phyloP scores from a whole-genome alignment of 139 green algal species.

The Edaphochlamys debaryana region DNA sequence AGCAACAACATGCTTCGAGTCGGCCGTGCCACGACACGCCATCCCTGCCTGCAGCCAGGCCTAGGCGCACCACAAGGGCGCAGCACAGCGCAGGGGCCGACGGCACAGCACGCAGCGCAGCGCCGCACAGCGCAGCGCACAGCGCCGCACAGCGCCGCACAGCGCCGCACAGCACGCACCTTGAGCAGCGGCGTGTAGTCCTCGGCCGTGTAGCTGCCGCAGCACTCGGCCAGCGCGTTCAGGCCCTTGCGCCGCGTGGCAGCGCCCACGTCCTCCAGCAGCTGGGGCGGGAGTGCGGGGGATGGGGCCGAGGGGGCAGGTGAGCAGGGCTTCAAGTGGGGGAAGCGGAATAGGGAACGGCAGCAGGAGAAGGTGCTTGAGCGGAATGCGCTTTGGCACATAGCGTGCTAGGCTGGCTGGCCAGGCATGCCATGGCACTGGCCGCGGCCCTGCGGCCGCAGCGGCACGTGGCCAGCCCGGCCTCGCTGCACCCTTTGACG shows the following conservation, averaged over 20 bases:
- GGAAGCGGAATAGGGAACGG: neutral
- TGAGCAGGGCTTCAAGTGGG: neutral
- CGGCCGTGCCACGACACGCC: no score
- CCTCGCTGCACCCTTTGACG: neutral
- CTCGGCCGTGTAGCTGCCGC: conserved; percentile 16
- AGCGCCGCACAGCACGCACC: no score
- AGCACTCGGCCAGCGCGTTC: conserved; percentile 37
- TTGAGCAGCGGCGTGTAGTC: conserved; percentile 5
- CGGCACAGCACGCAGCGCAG: no score
- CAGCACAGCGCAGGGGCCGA: no score
- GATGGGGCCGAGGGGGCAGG: neutral
- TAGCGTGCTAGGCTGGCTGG: no score
- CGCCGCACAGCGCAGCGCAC: no score
- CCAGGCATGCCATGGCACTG: no score
- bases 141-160: no score
- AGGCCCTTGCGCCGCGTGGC: conserved; percentile 26
- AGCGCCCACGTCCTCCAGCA: conserved; percentile 22
- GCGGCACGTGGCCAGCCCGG: neutral
- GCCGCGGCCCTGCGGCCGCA: neutral
- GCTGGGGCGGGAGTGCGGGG: neutral
- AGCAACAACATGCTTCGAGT: no score
- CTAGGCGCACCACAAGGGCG: neutral
- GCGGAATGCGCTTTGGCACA: no score
- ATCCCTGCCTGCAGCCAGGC: no score
- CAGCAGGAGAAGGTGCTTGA: no score